These are phyloP conservation scores for Malassezia arunalokei DNA, from an alignment of 1,284 basidiomycete genomes.

Conservation along the genomic window DNA sequence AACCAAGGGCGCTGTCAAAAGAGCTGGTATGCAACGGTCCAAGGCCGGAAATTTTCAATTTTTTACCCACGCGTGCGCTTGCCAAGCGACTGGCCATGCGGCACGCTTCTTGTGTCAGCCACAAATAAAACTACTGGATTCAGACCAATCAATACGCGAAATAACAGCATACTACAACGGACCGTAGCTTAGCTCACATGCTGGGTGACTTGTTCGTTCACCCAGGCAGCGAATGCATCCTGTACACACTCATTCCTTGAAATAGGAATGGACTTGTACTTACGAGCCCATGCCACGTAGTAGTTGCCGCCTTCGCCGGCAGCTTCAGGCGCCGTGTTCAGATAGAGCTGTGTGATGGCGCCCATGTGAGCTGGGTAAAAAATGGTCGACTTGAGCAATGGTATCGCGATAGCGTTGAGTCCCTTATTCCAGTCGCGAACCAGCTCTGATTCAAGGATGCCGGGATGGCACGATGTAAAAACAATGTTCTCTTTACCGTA, in stretches of 20 bases:
- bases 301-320: conserved; percentile 19
- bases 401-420: background rate
- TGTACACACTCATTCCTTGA: conserved; percentile 8
- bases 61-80: too few species aligned
- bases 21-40: background rate
- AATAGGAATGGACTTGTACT: conserved; percentile 15
- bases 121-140: background rate
- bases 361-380: conserved; percentile 19
- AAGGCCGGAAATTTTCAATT: background rate
- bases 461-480: conserved; percentile 22
- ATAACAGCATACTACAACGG: too few species aligned
- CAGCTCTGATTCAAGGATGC: conserved; percentile 16
- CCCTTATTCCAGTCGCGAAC: conserved; percentile 5
- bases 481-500: conserved; percentile 16
- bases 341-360: conserved; percentile 27
- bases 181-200: background rate
- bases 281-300: conserved; percentile 23
- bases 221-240: conserved; percentile 21
- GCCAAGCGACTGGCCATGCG: too few species aligned
- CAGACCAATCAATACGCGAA: background rate
- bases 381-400: background rate
- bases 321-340: conserved; percentile 15
- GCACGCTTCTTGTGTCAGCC: too few species aligned
- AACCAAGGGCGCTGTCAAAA: background rate
- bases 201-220: conserved; percentile 20